A percentile compares a stretch with the other conserved stretches of the same genome.
Evolutionary conservation across 139 green algal species (phyloP).

Genomic region (Micractinium sp.): DNA sequence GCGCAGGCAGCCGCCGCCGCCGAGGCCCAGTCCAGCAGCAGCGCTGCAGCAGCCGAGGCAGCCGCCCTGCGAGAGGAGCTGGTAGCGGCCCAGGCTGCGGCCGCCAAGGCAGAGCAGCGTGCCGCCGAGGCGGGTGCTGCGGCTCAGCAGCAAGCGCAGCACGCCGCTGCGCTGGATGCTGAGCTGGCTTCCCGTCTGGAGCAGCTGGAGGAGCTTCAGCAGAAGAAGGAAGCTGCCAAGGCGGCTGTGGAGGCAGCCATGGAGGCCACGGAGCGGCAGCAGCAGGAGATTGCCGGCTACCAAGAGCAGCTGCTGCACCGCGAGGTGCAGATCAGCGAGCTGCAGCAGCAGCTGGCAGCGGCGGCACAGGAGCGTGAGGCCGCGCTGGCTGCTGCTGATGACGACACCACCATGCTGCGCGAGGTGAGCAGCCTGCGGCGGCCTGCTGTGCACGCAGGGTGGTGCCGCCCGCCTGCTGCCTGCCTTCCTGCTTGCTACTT

Average conservation of each 20-base stretch:
- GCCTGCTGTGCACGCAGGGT: not conserved
- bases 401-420: not conserved
- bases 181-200: constrained; percentile 1
- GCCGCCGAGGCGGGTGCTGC: not conserved
- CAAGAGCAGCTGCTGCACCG: constrained; percentile 1
- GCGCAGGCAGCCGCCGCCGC: not conserved
- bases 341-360: not conserved
- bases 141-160: not conserved
- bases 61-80: constrained; percentile 1
- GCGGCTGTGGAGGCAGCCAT: not conserved
- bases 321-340: not conserved
- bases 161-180: not conserved
- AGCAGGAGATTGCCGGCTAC: not conserved
- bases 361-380: not conserved
- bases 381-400: not conserved
- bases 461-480: not conserved
- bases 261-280: not conserved
- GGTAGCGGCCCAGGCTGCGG: not conserved
- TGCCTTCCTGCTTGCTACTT: not conserved
- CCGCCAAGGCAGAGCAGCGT: not conserved
- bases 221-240: not conserved
- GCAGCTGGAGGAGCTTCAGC: not conserved
- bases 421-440: not conserved
- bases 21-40: not conserved
- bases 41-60: constrained; percentile 6